Conservation (phyloP, 768 basidiomycete species). For the Saitozyma podzolica region DNA sequence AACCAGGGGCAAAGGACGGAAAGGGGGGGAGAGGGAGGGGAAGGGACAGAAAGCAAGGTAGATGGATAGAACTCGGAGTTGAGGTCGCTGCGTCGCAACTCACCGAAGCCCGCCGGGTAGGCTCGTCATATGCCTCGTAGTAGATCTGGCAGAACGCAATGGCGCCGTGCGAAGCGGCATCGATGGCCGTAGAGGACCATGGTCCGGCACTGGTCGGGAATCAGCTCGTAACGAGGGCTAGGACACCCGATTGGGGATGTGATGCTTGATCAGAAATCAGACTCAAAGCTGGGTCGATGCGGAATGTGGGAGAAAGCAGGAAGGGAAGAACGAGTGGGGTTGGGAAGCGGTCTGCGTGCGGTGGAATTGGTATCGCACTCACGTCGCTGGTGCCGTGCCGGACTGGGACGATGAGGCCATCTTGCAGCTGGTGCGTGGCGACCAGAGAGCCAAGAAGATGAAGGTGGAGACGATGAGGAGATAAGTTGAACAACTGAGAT, state of each 20-base stretch:
- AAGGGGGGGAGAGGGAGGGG: not conserved
- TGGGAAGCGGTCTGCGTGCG: too few species aligned
- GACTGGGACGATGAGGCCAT: too few species aligned
- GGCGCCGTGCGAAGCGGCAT: conserved; percentile 44
- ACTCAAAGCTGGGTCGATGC: not conserved
- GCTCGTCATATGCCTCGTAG: conserved; percentile 48
- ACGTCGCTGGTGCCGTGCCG: too few species aligned
- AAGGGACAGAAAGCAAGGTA: not conserved
- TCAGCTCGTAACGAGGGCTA: not conserved
- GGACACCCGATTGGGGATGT: not conserved
- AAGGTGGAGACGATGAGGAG: not conserved
- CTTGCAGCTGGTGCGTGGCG: not conserved
- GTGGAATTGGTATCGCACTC: too few species aligned
- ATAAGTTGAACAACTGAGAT: not conserved
- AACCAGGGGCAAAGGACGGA: too few species aligned
- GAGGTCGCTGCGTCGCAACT: conserved; percentile 4
- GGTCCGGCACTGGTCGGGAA: conserved; percentile 13
- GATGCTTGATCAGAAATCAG: not conserved
- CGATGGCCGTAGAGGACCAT: conserved; percentile 36
- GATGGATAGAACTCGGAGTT: not conserved
- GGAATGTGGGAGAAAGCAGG: not conserved
- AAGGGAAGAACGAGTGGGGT: not conserved
- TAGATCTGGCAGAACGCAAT: conserved; percentile 47
- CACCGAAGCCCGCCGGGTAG: conserved; percentile 31
- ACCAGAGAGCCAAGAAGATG: not conserved